Conservation (phyloP, 805 yeast genomes). For the Metschnikowia chrysomelidarum region DNA sequence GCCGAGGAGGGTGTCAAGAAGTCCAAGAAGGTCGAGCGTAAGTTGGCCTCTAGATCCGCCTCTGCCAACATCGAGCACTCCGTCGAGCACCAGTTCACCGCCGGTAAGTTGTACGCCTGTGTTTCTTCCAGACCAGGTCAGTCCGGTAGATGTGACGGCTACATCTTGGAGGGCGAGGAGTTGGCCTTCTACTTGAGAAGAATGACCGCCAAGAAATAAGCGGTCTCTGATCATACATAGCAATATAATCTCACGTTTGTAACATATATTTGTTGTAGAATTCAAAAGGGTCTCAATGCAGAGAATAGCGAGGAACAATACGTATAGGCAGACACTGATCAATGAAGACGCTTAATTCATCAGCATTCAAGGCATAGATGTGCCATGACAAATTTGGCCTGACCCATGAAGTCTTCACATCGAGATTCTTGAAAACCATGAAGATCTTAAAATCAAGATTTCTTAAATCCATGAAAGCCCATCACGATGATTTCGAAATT, state of each 20-base stretch:
- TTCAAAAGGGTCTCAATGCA: too few relatives aligned
- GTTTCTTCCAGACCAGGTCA: conserved; percentile 99
- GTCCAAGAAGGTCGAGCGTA: conserved; percentile 82
- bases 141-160: conserved; percentile 99
- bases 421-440: too few relatives aligned
- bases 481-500: too few relatives aligned
- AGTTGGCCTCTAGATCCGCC: conserved; percentile 90
- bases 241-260: conserved; percentile 17
- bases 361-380: too few relatives aligned
- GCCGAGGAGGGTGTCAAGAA: conserved; percentile 53
- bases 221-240: conserved; percentile 9
- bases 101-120: conserved; percentile 98
- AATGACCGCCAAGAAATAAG: conserved; percentile 97
- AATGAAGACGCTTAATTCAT: too few relatives aligned
- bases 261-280: background rate
- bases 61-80: conserved; percentile 83
- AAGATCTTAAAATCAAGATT: too few relatives aligned
- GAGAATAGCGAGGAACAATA: too few relatives aligned
- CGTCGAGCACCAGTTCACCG: conserved; percentile 94
- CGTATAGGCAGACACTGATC: too few relatives aligned
- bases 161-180: conserved; percentile 99
- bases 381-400: too few relatives aligned
- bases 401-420: too few relatives aligned
- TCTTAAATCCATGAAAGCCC: too few relatives aligned
- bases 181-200: conserved; percentile 99